These are phyloP conservation scores for Botrytis porri DNA, from an alignment of 2,329 filamentous ascomycete species.

Conservation along the genomic window DNA sequence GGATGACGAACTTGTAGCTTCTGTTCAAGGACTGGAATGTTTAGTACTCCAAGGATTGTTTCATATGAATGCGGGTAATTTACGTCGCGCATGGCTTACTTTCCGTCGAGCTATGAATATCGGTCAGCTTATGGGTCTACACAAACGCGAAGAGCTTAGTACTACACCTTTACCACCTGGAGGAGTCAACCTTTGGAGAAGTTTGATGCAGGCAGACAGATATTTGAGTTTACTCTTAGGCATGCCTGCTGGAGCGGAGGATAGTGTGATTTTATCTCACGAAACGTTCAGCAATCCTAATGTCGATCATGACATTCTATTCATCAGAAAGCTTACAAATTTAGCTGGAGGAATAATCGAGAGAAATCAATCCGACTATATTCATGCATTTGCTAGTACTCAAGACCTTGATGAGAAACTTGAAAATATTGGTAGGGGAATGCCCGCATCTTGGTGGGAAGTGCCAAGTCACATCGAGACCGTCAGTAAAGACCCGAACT, in stretches of 20 bases:
- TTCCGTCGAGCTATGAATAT: conserved; percentile 49
- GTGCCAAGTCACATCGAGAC: conserved; percentile 25
- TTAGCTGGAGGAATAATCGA: conserved; percentile 33
- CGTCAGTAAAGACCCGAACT: conserved; percentile 13
- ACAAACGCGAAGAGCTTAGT: conserved; percentile 25
- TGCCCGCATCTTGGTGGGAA: conserved; percentile 35
- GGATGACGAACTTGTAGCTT: conserved; percentile 47
- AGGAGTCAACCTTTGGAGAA: conserved; percentile 45
- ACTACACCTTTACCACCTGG: conserved; percentile 10
- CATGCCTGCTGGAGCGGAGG: conserved; percentile 28
- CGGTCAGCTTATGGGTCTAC: conserved; percentile 39
- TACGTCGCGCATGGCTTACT: conserved; percentile 49
- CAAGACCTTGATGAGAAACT: conserved; percentile 37
- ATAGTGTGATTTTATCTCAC: conserved; percentile 25
- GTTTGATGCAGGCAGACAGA: conserved; percentile 46
- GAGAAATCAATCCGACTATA: conserved; percentile 30
- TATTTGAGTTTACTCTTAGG: conserved; percentile 41
- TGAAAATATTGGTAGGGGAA: conserved; percentile 30
- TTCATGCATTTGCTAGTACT: conserved; percentile 33
- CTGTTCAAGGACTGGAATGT: conserved; percentile 51
- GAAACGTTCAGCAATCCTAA: conserved; percentile 34
- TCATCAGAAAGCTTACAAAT: conserved; percentile 28
- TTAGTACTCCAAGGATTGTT: conserved; percentile 49
- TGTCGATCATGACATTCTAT: conserved; percentile 28
- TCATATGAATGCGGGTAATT: conserved; percentile 46